phyloP scores from a whole-genome alignment of 2,329 filamentous ascomycete genomes.

The Phyllosticta citriasiana region DNA sequence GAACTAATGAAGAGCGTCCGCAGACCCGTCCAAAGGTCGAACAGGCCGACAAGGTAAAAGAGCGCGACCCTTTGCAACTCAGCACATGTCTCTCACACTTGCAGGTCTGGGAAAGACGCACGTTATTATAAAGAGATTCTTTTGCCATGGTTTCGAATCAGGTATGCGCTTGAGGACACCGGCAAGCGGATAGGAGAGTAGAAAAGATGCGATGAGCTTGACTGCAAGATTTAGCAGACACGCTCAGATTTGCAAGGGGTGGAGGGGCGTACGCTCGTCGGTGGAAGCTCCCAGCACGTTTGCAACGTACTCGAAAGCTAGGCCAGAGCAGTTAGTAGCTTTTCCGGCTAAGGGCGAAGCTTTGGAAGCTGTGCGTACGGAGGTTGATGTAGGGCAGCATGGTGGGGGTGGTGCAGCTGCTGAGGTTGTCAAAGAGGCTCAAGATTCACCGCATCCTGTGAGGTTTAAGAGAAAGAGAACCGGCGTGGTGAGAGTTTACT shows the following conservation, averaged over 20 bases:
- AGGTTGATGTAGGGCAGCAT: slow-evolving; percentile 58
- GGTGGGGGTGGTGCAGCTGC: not conserved
- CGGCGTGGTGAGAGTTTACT: not conserved
- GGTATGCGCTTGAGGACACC: slow-evolving; percentile 82
- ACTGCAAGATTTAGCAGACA: slow-evolving; percentile 44
- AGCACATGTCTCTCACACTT: slow-evolving; percentile 9
- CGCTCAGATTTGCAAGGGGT: not conserved
- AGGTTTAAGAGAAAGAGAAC: not conserved
- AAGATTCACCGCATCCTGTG: slow-evolving; percentile 3
- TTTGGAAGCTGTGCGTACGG: slow-evolving; percentile 33
- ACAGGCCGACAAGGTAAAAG: slow-evolving; percentile 90
- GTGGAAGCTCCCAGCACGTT: slow-evolving; percentile 50
- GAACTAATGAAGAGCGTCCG: slow-evolving; percentile 72
- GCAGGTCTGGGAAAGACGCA: slow-evolving; percentile 29
- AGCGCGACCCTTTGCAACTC: slow-evolving; percentile 52
- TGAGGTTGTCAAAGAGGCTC: not conserved
- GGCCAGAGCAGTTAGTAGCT: not conserved
- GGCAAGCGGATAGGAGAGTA: slow-evolving; percentile 86
- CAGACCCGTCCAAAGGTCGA: slow-evolving; percentile 81
- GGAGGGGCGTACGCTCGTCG: slow-evolving; percentile 48
- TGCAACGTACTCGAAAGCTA: slow-evolving; percentile 53
- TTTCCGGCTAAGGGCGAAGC: slow-evolving; percentile 9
- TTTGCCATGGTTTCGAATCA: slow-evolving; percentile 69
- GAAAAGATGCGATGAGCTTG: slow-evolving; percentile 83
- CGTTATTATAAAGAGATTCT: slow-evolving; percentile 81